Conservation (phyloP, 176 grass and related monocot genomes). For the Oryza brachyantha region DNA sequence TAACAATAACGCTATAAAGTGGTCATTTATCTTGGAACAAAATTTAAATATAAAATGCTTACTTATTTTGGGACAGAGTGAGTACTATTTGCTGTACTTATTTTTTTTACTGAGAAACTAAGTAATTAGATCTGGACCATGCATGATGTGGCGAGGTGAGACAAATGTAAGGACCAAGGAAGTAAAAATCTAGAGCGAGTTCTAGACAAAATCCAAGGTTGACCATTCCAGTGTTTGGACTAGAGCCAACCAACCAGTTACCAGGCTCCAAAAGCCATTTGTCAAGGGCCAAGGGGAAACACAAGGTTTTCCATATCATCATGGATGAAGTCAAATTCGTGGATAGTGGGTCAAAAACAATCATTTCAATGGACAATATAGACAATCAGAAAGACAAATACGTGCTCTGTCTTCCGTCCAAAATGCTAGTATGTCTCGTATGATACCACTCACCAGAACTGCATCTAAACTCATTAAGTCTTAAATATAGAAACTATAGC, state of each 20-base stretch:
- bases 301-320: slow-evolving; percentile 8
- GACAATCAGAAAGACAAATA: not conserved
- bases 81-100: no score
- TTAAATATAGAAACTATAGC: no score
- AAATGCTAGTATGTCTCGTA: not conserved
- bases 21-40: no score
- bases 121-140: slow-evolving; percentile 12
- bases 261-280: not conserved
- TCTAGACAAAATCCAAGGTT: not conserved
- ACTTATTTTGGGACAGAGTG: no score
- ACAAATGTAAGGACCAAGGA: not conserved
- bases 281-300: not conserved
- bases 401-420: not conserved
- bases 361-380: not conserved
- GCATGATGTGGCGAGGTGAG: slow-evolving; percentile 7
- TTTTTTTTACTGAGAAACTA: slow-evolving; percentile 15
- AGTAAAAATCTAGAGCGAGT: no score
- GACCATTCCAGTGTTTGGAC: not conserved
- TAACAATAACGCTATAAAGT: no score
- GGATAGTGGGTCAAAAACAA: not conserved
- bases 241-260: not conserved
- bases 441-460: not conserved
- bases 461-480: no score
- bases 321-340: not conserved
- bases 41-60: no score